Evolutionary conservation across 2,329 filamentous ascomycete species (phyloP).

Genomic region (Paecilomyces fulvus): DNA sequence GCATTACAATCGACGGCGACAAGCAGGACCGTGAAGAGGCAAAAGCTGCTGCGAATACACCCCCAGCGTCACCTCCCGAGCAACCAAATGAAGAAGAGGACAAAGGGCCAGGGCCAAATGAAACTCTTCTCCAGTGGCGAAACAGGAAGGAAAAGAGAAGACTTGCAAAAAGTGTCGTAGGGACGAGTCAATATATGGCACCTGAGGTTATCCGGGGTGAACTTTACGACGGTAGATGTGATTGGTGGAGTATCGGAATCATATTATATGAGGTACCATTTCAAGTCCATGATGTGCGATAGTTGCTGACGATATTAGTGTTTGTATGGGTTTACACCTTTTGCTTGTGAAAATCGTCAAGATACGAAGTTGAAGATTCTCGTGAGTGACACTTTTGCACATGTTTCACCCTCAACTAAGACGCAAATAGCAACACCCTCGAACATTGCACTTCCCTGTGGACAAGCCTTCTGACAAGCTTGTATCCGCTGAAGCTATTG

Average conservation of each 20-base stretch:
- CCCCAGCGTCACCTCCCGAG: slow-evolving; percentile 1
- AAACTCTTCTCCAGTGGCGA: slow-evolving; percentile 59
- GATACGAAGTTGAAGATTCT: slow-evolving; percentile 81
- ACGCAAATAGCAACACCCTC: slow-evolving; percentile 54
- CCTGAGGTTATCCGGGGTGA: slow-evolving; percentile 81
- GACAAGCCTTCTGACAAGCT: slow-evolving; percentile 43
- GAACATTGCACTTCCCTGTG: slow-evolving; percentile 62
- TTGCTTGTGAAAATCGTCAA: slow-evolving; percentile 70
- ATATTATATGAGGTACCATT: slow-evolving; percentile 69
- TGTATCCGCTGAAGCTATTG: slow-evolving; percentile 63
- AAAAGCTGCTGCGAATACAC: slow-evolving; percentile 23
- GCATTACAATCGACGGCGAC: slow-evolving; percentile 66
- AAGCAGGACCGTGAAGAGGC: slow-evolving; percentile 56
- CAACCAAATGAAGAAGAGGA: slow-evolving; percentile 20
- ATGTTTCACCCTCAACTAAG: slow-evolving; percentile 8
- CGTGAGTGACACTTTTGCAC: slow-evolving; percentile 38
- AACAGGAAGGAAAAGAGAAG: slow-evolving; percentile 60
- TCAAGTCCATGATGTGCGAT: slow-evolving; percentile 2
- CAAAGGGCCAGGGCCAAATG: slow-evolving; percentile 21
- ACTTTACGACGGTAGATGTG: slow-evolving; percentile 82
- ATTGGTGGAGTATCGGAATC: slow-evolving; percentile 94
- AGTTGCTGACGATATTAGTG: slow-evolving; percentile 44
- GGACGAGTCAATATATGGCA: slow-evolving; percentile 97
- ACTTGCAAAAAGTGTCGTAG: slow-evolving; percentile 77
- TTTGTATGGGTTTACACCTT: slow-evolving; percentile 84